These are phyloP conservation scores for Amphicarpaea edgeworthii DNA, from an alignment of 306 rosid species.

Conservation along the genomic window DNA sequence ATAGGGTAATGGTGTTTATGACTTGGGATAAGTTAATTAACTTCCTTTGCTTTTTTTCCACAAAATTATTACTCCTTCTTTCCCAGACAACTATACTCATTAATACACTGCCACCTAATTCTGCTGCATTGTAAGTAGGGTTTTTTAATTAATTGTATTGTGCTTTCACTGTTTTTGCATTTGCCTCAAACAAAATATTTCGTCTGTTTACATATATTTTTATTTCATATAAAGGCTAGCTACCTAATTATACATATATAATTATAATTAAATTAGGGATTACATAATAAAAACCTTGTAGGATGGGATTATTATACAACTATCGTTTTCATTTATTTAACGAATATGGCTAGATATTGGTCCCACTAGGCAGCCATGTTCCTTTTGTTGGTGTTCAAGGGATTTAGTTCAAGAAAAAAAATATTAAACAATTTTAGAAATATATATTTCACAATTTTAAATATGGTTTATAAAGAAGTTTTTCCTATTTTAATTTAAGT, in stretches of 20 bases:
- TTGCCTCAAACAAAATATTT: too few relatives aligned
- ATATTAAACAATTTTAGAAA: too few relatives aligned
- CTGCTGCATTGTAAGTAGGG: too few relatives aligned
- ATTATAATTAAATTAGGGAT: not conserved
- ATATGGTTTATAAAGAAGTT: too few relatives aligned
- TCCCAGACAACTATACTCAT: constrained; percentile 3
- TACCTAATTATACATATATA: too few relatives aligned
- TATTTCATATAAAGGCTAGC: not conserved
- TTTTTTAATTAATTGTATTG: too few relatives aligned
- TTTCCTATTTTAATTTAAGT: too few relatives aligned
- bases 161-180: too few relatives aligned
- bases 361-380: not conserved
- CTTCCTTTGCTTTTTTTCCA: constrained; percentile 14
- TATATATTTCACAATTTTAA: too few relatives aligned
- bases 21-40: not conserved
- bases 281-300: not conserved
- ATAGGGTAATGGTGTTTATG: not conserved
- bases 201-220: too few relatives aligned
- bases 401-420: too few relatives aligned
- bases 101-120: not conserved
- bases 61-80: not conserved
- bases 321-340: not conserved
- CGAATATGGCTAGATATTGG: not conserved
- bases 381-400: not conserved
- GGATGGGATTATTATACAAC: not conserved